Evolutionary conservation across 2,329 filamentous ascomycete genomes (phyloP).

Genomic region (Talaromyces sp.): DNA sequence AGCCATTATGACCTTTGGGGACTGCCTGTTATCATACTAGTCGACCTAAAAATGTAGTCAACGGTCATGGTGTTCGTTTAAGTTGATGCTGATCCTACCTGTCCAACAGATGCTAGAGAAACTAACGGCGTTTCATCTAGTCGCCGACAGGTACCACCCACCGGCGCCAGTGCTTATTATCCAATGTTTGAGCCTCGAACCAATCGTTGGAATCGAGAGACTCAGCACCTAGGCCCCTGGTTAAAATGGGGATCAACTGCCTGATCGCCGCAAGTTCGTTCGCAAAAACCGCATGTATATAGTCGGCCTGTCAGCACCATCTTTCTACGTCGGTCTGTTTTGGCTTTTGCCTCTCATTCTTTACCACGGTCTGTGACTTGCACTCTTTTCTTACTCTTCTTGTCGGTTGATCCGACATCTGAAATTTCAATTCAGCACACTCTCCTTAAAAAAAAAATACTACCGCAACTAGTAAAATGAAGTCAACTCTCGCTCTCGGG

Average conservation of each 20-base stretch:
- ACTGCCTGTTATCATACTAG: background rate
- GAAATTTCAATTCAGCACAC: background rate
- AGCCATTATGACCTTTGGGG: background rate
- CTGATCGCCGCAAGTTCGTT: background rate
- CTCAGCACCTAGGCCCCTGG: background rate
- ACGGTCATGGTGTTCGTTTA: background rate
- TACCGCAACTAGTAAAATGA: background rate
- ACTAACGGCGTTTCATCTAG: background rate
- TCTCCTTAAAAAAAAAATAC: background rate
- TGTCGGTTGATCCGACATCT: slow-evolving; percentile 7
- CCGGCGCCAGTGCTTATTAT: background rate
- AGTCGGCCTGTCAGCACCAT: background rate
- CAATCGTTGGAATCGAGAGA: background rate
- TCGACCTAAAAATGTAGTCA: background rate
- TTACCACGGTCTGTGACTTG: slow-evolving; percentile 9
- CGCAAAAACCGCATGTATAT: background rate
- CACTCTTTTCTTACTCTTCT: background rate
- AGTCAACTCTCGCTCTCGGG: slow-evolving; percentile 2
- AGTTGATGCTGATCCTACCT: background rate
- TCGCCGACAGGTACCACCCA: background rate
- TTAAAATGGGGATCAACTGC: background rate
- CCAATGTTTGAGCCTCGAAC: background rate
- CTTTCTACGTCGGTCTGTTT: background rate
- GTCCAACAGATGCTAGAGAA: background rate
- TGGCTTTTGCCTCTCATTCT: background rate